These are phyloP conservation scores for Jimgerdemannia lactiflua DNA, from an alignment of 192 early-diverging fungal species.

Conservation along the genomic window DNA sequence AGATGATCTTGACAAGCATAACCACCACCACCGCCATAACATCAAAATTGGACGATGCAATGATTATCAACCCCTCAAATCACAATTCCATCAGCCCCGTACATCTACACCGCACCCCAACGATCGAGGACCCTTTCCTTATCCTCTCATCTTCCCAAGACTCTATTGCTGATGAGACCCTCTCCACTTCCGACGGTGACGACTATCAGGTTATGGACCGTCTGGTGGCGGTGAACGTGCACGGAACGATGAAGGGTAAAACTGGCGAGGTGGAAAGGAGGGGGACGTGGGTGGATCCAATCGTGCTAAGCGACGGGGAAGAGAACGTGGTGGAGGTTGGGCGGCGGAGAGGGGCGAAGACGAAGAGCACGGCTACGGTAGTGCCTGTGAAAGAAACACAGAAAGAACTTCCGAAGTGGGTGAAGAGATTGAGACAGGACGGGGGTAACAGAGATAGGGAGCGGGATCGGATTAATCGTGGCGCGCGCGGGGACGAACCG, in stretches of 20 bases:
- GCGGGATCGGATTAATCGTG: neutral
- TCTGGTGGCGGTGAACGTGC: neutral
- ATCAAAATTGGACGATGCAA: too few relatives aligned
- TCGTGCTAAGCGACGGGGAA: neutral
- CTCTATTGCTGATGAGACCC: too few relatives aligned
- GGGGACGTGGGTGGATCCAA: neutral
- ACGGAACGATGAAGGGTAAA: neutral
- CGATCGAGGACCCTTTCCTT: too few relatives aligned
- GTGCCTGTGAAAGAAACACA: neutral
- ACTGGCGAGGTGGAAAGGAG: neutral
- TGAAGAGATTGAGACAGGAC: neutral
- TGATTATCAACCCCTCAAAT: too few relatives aligned
- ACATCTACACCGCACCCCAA: too few relatives aligned
- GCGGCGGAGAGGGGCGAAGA: neutral
- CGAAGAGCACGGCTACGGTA: neutral
- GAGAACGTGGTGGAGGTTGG: neutral
- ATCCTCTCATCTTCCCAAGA: too few relatives aligned
- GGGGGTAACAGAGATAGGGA: neutral
- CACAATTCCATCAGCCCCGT: too few relatives aligned
- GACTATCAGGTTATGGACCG: too few relatives aligned
- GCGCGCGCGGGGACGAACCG: neutral
- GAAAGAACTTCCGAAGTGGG: neutral
- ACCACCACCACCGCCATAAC: neutral
- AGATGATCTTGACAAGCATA: neutral
- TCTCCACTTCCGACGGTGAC: too few relatives aligned